Conservation (phyloP, 768 basidiomycete species). For the Boletus sensibilis region DNA sequence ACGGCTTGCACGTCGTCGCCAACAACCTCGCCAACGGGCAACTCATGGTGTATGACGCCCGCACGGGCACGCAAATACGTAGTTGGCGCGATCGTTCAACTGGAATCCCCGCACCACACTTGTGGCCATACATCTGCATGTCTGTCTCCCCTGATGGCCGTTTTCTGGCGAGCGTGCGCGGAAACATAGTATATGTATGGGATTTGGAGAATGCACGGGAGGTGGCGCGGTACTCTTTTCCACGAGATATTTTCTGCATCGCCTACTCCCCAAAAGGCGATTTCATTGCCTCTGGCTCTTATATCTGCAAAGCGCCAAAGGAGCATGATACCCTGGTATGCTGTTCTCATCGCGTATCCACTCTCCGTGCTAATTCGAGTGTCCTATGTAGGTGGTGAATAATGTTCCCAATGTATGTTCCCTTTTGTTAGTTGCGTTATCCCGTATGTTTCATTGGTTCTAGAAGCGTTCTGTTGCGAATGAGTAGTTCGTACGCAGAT, state of each 20-base stretch:
- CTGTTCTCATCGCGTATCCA: not conserved
- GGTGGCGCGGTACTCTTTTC: conserved; percentile 21
- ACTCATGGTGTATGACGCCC: conserved; percentile 24
- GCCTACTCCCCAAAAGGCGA: conserved; percentile 24
- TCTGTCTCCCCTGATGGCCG: conserved; percentile 22
- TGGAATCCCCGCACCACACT: conserved; percentile 1
- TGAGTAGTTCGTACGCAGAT: not conserved
- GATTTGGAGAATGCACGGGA: conserved; percentile 14
- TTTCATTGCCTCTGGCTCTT: conserved; percentile 16
- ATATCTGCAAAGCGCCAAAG: conserved; percentile 15
- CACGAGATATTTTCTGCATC: conserved; percentile 24
- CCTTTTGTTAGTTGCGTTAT: not conserved
- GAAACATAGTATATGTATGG: conserved; percentile 18
- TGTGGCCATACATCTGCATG: conserved; percentile 26
- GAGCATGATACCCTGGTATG: conserved; percentile 9
- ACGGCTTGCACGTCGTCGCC: conserved; percentile 18
- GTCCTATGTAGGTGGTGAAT: conserved; percentile 1
- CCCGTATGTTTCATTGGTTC: not conserved
- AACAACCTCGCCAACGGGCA: conserved; percentile 26
- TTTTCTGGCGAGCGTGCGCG: conserved; percentile 21
- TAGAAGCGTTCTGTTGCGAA: not conserved
- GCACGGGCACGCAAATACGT: conserved; percentile 18
- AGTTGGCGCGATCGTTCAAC: conserved; percentile 17
- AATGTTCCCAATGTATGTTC: conserved; percentile 8
- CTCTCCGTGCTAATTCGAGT: not conserved